Percentiles rank a stretch among this genome's conserved stretches.
Conservation (phyloP, 176 grass and related monocot species). For the Eragrostis nindensis region DNA sequence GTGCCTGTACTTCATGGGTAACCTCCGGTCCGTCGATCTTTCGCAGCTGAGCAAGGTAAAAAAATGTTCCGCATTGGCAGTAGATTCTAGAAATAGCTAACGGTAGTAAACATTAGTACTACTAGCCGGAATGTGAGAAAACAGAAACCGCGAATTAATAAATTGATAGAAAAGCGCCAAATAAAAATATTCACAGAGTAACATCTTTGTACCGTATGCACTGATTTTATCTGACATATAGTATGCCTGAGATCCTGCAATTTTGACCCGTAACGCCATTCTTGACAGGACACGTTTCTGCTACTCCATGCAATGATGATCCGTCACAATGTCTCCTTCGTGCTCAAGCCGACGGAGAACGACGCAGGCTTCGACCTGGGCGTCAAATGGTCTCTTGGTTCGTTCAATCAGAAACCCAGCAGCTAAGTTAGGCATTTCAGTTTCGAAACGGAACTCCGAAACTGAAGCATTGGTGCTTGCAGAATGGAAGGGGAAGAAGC, state of each 20-base stretch:
- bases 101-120: too few species aligned
- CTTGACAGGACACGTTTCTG: slow-evolving; percentile 46
- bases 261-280: slow-evolving; percentile 7
- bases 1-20: slow-evolving; percentile 42
- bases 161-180: too few species aligned
- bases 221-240: neutral
- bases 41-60: slow-evolving; percentile 55
- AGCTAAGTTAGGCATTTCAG: neutral
- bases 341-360: slow-evolving; percentile 55
- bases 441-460: neutral
- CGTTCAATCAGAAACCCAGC: neutral
- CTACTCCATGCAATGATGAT: slow-evolving; percentile 55
- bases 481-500: slow-evolving; percentile 56
- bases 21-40: slow-evolving; percentile 30
- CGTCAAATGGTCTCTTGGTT: slow-evolving; percentile 60
- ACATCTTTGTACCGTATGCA: neutral
- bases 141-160: too few species aligned
- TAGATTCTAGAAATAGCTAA: neutral
- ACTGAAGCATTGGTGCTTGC: slow-evolving; percentile 23
- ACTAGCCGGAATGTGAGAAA: too few species aligned
- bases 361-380: slow-evolving; percentile 67
- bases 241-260: neutral
- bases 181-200: too few species aligned
- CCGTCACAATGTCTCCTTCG: slow-evolving; percentile 55
- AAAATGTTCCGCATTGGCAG: neutral